A percentile compares a stretch with the other conserved stretches of the same genome.
Conservation (phyloP, 2,329 filamentous ascomycete genomes). For the Aspergillus flavus region DNA sequence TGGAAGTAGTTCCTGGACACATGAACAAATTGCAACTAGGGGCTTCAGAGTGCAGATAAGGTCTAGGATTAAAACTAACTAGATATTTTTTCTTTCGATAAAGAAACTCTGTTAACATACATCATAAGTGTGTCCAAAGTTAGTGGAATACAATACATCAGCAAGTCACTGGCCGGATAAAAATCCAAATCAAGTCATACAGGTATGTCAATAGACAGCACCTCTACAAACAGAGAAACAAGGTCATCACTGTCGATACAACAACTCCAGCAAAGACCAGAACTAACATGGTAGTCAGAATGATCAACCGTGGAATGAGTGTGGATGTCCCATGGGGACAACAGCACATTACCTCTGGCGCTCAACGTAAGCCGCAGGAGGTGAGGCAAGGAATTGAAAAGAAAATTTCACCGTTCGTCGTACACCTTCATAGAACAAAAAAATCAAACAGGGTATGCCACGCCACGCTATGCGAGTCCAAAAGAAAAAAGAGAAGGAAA, state of each 20-base stretch:
- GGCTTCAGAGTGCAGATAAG: not conserved
- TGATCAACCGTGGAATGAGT: constrained; percentile 5
- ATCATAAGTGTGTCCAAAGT: constrained; percentile 18
- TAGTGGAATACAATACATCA: constrained; percentile 11
- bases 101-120: constrained; percentile 21
- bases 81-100: constrained; percentile 14
- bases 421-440: constrained; percentile 28
- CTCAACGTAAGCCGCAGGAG: constrained; percentile 7
- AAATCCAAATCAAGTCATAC: constrained; percentile 7
- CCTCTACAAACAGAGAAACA: constrained; percentile 6
- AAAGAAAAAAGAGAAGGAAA: constrained; percentile 22
- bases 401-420: constrained; percentile 22
- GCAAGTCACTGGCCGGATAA: constrained; percentile 6
- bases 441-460: constrained; percentile 41
- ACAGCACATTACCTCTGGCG: constrained; percentile 10
- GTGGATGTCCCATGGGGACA: constrained; percentile 13
- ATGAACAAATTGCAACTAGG: not conserved
- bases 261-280: constrained; percentile 3
- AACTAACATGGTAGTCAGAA: not conserved
- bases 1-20: not conserved
- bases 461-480: constrained; percentile 47
- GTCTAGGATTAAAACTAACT: not conserved
- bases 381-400: constrained; percentile 14
- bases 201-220: constrained; percentile 10
- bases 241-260: constrained; percentile 7